phyloP scores from a whole-genome alignment of 805 yeast genomes.

The Metschnikowia arizonensis region DNA sequence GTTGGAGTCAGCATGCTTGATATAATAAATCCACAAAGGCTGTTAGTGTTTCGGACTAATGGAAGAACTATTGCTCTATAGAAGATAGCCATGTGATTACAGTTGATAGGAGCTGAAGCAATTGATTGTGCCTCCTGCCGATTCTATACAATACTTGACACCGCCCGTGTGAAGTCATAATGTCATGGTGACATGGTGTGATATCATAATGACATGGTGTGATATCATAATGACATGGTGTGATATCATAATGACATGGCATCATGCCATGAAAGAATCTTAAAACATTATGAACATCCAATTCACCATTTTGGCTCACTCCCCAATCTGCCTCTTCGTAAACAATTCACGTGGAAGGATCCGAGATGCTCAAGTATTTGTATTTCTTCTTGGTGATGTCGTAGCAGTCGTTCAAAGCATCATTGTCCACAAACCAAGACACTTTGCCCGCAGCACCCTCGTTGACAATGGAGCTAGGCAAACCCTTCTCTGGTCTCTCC shows the following conservation, averaged over 20 bases:
- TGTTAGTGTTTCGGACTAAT: too few relatives aligned
- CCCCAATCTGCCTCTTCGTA: neutral
- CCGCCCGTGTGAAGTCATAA: neutral
- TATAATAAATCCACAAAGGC: too few relatives aligned
- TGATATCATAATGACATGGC: too few relatives aligned
- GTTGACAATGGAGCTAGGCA: slow-evolving; percentile 89
- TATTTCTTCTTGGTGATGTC: slow-evolving; percentile 66
- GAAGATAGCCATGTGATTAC: neutral
- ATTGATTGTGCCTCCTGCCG: neutral
- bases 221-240: too few relatives aligned
- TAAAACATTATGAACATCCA: neutral
- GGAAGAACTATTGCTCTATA: too few relatives aligned
- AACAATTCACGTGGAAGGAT: slow-evolving; percentile 13
- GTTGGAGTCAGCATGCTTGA: too few relatives aligned
- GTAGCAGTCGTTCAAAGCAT: slow-evolving; percentile 77
- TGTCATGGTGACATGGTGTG: neutral
- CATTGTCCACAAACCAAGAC: slow-evolving; percentile 96
- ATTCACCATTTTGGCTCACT: neutral
- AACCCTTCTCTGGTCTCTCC: slow-evolving; percentile 96
- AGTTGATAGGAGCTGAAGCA: neutral
- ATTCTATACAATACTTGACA: neutral
- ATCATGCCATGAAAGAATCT: neutral
- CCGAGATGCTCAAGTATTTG: slow-evolving; percentile 45
- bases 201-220: neutral
- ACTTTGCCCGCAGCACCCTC: slow-evolving; percentile 97